Conservation (phyloP, 2,329 filamentous ascomycete species). For the Exophiala sideris region DNA sequence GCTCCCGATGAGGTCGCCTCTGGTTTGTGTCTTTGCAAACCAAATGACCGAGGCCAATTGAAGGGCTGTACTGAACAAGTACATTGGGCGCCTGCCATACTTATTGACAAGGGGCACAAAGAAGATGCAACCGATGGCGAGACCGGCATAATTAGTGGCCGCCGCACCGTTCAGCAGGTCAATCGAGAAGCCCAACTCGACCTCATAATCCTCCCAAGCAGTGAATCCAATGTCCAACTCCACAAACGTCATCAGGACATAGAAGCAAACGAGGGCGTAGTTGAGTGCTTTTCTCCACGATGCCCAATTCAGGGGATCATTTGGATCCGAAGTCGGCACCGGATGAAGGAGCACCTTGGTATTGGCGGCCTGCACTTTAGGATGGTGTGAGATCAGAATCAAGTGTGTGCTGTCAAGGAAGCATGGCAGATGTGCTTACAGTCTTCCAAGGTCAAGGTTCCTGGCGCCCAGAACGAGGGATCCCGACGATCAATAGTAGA, state of each 20-base stretch:
- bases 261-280: conserved; percentile 29
- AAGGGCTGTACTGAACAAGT: conserved; percentile 37
- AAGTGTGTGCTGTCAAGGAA: not conserved
- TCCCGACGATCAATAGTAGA: not conserved
- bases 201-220: conserved; percentile 40
- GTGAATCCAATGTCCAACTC: conserved; percentile 36
- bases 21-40: conserved; percentile 40
- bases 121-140: conserved; percentile 39
- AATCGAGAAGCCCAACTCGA: conserved; percentile 39
- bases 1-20: conserved; percentile 39
- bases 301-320: conserved; percentile 33
- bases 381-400: not conserved
- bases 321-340: conserved; percentile 29
- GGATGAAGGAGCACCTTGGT: conserved; percentile 26
- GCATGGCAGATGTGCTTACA: not conserved
- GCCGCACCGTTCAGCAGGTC: conserved; percentile 40
- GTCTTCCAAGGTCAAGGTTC: conserved; percentile 7
- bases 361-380: conserved; percentile 5
- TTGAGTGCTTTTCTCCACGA: conserved; percentile 30
- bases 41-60: conserved; percentile 37
- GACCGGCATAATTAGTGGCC: conserved; percentile 40
- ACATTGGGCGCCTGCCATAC: conserved; percentile 42
- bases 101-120: conserved; percentile 44
- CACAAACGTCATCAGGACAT: conserved; percentile 30
- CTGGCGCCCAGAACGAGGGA: conserved; percentile 3